Conservation (phyloP, 306 rosid genomes). For the Cucumis sativus region Cucumber_9930_V3 NC_026658.2:4817001-4817500, state of each 20-base stretch:
- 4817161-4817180: neutral
- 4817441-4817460: no score
- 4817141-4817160: neutral
- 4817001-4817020: neutral
- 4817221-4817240: neutral
- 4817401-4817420: neutral
- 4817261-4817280: neutral
- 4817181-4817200: neutral
- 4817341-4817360: neutral
- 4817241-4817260: neutral
- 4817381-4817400: neutral
- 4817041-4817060: neutral
- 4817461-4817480: no score
- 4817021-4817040: neutral
- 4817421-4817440: neutral
- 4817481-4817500: no score
- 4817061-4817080: neutral
- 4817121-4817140: neutral
- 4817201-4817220: neutral
- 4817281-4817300: neutral
- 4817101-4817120: neutral
- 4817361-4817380: neutral
- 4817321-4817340: neutral
- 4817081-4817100: neutral
- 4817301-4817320: neutral